Percentiles rank a stretch among this genome's conserved stretches.
phyloP scores from a whole-genome alignment of 257 asterid species.

The Solanum infundibuliforme region DNA sequence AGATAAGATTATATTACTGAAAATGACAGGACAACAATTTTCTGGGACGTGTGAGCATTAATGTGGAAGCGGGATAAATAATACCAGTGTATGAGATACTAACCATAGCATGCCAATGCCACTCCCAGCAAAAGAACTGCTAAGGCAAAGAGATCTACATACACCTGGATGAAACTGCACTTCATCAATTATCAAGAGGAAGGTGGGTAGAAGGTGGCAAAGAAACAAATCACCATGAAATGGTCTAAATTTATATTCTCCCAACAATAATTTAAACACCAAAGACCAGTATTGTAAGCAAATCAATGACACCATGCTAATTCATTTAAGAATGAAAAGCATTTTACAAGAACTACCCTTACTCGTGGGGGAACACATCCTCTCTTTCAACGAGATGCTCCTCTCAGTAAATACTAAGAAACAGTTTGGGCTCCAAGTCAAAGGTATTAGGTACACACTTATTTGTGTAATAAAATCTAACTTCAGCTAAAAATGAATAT shows the following conservation, averaged over 20 bases:
- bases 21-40: neutral
- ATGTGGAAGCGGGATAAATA: neutral
- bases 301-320: neutral
- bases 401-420: neutral
- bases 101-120: conserved; percentile 94
- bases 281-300: neutral
- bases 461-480: neutral
- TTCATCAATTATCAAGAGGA: neutral
- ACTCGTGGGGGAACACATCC: neutral
- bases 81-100: conserved; percentile 10
- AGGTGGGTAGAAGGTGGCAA: neutral
- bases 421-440: neutral
- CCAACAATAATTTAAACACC: neutral
- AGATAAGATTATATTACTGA: neutral
- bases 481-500: neutral
- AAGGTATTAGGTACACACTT: neutral
- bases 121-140: conserved; percentile 65
- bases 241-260: neutral
- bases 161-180: conserved; percentile 48
- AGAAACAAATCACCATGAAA: neutral
- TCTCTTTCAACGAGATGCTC: neutral
- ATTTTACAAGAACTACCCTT: neutral
- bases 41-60: neutral
- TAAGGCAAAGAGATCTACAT: conserved; percentile 68
- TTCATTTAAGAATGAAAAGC: neutral